Conservation (phyloP, 805 yeast species). For the Kurtzmaniella fragi region DNA sequence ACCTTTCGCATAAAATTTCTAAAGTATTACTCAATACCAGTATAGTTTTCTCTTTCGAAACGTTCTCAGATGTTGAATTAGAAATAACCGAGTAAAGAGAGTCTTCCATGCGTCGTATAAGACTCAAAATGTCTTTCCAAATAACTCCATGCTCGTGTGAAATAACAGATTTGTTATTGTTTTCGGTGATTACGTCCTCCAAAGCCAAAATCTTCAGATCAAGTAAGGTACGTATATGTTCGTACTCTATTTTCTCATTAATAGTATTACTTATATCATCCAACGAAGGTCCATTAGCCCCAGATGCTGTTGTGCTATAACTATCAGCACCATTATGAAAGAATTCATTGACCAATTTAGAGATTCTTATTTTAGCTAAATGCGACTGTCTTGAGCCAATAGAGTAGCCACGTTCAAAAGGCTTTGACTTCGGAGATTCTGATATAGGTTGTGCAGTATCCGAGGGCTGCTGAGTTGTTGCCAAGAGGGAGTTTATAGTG, state of each 20-base stretch:
- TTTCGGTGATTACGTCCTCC: conserved; percentile 15
- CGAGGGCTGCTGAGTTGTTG: no score
- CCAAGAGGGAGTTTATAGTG: not conserved
- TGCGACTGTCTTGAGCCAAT: conserved; percentile 27
- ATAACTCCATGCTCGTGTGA: conserved; percentile 16
- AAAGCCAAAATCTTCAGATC: conserved; percentile 24
- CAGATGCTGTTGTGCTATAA: not conserved
- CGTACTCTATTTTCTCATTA: conserved; percentile 24
- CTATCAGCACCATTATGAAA: conserved; percentile 2
- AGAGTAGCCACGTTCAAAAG: conserved; percentile 32
- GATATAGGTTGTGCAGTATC: not conserved
- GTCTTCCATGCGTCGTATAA: conserved; percentile 22
- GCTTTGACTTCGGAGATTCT: conserved; percentile 3
- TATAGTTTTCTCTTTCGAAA: conserved; percentile 1
- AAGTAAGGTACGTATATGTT: conserved; percentile 27
- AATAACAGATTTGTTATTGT: conserved; percentile 21
- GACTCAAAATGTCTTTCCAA: conserved; percentile 23
- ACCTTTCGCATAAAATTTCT: no score
- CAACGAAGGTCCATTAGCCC: conserved; percentile 7
- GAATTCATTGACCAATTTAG: conserved; percentile 7
- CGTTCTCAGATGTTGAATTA: conserved; percentile 9
- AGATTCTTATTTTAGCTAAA: conserved; percentile 13
- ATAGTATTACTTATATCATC: conserved; percentile 34
- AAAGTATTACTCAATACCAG: no score
- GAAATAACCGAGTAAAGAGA: conserved; percentile 9